Base-by-base conservation (phyloP, 495 filamentous ascomycete genomes). In the Aspergillus homomorphus region DNA sequence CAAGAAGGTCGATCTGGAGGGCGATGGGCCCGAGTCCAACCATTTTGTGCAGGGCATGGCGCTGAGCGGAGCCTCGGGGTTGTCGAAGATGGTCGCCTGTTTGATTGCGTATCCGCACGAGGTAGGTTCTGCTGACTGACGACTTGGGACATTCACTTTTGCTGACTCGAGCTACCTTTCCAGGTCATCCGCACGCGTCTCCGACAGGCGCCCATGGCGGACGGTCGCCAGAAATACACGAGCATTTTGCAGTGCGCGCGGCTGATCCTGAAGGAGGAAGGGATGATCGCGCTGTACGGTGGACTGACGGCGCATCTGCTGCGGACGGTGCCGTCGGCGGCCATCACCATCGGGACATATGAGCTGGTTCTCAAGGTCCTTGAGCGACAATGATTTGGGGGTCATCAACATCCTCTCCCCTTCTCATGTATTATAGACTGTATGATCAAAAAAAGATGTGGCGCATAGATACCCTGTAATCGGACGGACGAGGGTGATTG, bases 291-390 rank as follows among this genome's bases (percentile, higher is more conserved):
- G 8, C 73, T 96, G 53, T 96, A 96, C 65, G 91, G 91, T 55
- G 92, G 91, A 15, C 72, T 96, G 66, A 91, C 89, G 26, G 90
- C 91, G 22, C 91, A 96, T 68, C 85, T 96, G 64, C 78, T 93
- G 60, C 83, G 91, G 38, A 91, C 91, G 14, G 90, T 96, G 3
- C 91, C 91, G 5, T 91, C 88, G 51, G 91, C 91, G 14, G 89
- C 89, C 52, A 92, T 96, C 67, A 96, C 92, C 80, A 92, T 96
- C 64, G 90, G 90, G 58, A 92, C 91, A 71, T 96, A 96, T 70
- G 91, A 96, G 71, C 84, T 82, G 26, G 89, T 94, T 57, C 74
- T 96, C 51, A 82, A 83, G 43, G 59, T 87, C 71, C 61, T 68
- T n/a, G 54, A 56, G 24, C 10, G 53, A 30, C 53, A 44, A 23